Conservation (phyloP, 768 basidiomycete species). For the Podaxis sp. region DNA sequence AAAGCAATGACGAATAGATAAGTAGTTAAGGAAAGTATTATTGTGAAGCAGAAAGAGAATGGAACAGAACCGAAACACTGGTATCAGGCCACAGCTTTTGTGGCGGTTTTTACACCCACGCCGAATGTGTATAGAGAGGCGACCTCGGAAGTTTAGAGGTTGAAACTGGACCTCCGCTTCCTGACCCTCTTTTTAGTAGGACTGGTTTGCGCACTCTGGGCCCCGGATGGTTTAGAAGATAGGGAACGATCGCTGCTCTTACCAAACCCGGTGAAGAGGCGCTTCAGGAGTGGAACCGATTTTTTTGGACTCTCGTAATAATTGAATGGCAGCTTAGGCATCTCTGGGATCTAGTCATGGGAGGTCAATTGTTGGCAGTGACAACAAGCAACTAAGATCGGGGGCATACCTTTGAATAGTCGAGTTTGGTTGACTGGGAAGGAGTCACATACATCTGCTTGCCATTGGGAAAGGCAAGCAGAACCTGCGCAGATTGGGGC, state of each 20-base stretch:
- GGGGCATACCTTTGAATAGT: constrained; percentile 3
- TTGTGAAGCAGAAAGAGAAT: not conserved
- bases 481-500: not conserved
- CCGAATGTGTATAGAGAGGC: not conserved
- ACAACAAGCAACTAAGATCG: not conserved
- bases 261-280: constrained; percentile 21
- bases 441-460: not conserved
- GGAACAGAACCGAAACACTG: not conserved
- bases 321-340: constrained; percentile 17
- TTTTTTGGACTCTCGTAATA: constrained; percentile 19
- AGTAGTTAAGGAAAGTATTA: not conserved
- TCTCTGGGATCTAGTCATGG: constrained; percentile 12
- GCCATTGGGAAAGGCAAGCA: constrained; percentile 6
- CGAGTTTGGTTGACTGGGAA: constrained; percentile 10
- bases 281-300: constrained; percentile 17
- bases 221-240: constrained; percentile 5
- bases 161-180: constrained; percentile 8
- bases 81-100: constrained; percentile 3
- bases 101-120: not conserved
- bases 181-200: not conserved
- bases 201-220: not conserved
- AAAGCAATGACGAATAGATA: not conserved
- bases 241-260: constrained; percentile 11
- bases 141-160: not conserved
- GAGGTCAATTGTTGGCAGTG: not conserved